A percentile compares a stretch with the other conserved stretches of the same genome.
These are phyloP conservation scores for Zychaea mexicana DNA, from an alignment of 371 early-diverging fungal genomes.

Conservation along the genomic window DNA sequence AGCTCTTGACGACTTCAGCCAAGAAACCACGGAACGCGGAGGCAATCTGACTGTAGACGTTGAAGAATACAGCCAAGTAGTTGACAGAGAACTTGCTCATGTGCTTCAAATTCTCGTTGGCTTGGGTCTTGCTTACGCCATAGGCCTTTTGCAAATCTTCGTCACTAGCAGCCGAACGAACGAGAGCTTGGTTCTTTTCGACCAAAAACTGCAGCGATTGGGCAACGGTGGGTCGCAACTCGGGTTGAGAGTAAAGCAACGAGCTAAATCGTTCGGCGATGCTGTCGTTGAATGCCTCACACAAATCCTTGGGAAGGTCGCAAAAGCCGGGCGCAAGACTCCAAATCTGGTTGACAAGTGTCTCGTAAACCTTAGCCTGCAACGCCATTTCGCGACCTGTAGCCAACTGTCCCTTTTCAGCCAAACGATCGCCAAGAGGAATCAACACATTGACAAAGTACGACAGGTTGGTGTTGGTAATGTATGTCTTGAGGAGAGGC, in stretches of 20 bases:
- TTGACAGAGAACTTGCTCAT: constrained; percentile 74
- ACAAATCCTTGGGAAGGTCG: constrained; percentile 78
- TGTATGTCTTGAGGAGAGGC: constrained; percentile 77
- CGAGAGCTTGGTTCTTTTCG: constrained; percentile 61
- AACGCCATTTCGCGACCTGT: constrained; percentile 64
- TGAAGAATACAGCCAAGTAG: constrained; percentile 82
- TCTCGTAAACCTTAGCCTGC: constrained; percentile 91
- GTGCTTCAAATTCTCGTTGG: constrained; percentile 55
- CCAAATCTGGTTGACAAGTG: constrained; percentile 90
- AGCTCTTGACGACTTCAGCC: constrained; percentile 72
- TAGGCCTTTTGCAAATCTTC: constrained; percentile 55
- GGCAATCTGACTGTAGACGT: constrained; percentile 73
- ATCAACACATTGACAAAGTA: constrained; percentile 75
- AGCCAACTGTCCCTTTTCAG: constrained; percentile 65
- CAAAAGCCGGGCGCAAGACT: constrained; percentile 86
- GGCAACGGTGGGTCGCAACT: constrained; percentile 81
- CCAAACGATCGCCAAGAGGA: constrained; percentile 80
- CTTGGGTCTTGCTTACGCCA: constrained; percentile 60
- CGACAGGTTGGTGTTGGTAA: constrained; percentile 76
- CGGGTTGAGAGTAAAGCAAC: constrained; percentile 70
- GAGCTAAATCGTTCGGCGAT: constrained; percentile 74
- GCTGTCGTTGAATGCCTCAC: constrained; percentile 54
- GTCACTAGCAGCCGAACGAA: constrained; percentile 51
- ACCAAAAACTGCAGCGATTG: constrained; percentile 76
- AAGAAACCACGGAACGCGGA: constrained; percentile 72